Base-by-base conservation (phyloP, 2,329 filamentous ascomycete species). In the Apiospora arundinis region DNA sequence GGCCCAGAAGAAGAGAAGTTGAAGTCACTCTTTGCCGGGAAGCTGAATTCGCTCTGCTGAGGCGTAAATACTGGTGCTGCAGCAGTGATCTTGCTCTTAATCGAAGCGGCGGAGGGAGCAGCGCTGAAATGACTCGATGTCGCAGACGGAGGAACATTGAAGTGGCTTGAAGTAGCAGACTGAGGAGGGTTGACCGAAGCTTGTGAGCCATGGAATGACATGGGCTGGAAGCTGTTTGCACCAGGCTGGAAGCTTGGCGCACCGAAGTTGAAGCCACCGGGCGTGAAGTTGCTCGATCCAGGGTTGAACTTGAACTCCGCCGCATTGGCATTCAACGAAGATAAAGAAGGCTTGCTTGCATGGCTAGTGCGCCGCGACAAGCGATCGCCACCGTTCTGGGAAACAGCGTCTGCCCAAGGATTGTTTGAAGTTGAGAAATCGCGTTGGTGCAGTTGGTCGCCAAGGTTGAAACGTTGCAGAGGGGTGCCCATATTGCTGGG, bases 301-400 rank as follows among this genome's bases (percentile, higher is more conserved):
- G 88, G 88, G 73, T 90, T 89, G 81, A 95, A 95, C 76, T 92
- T 94, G 85, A 98, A 98, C 78, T 96, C 94, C 66, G 95, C 93
- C 0, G 95, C 95, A 73, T 92, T 90, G 42, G 97, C 95, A 77
- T 98, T 98, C 76, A 98, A 88, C 75, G 92, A 95, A 0, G 94
- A 94, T 60, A 91, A 81, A 0, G 90, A 95, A 3, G 91, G 85
- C 76, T 92, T 93, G 78, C 91, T 92, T 23, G 85, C 87, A 77
- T 95, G 92, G 74, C 88, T 89, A 14, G 85, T 82, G 21, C 82
- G 83, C 60, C 84, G 82, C 42, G 83, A 78, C 28, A 80, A 77
- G 37, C 80, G 76, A 37, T 79, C 77, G 75, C 81, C 81, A 63
- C 80, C 79, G 37, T 82, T 76, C 56, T 80, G 76, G 18, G 86